These are phyloP conservation scores for Lactifluus rugatus DNA, from an alignment of 768 basidiomycete genomes.

Conservation along the genomic window DNA sequence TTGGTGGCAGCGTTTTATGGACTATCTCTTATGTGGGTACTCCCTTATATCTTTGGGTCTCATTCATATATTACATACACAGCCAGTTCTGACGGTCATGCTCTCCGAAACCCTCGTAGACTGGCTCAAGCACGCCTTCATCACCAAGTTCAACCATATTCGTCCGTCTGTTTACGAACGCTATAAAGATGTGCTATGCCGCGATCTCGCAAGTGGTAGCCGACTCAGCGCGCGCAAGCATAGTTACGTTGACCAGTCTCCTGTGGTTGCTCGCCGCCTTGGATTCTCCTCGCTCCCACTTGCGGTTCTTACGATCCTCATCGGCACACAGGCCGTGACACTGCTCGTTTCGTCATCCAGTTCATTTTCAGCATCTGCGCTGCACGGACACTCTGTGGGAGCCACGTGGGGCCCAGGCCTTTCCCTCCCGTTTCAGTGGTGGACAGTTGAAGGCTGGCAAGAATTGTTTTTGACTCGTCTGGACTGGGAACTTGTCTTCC, in stretches of 20 bases:
- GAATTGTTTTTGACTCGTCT: conserved; percentile 24
- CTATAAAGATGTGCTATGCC: conserved; percentile 90
- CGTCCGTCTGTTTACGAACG: conserved; percentile 91
- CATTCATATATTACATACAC: conserved; percentile 2
- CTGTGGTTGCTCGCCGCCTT: conserved; percentile 83
- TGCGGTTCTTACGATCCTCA: conserved; percentile 70
- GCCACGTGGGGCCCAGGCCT: conserved; percentile 23
- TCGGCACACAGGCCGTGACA: conserved; percentile 61
- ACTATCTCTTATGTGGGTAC: conserved; percentile 78
- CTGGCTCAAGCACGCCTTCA: conserved; percentile 99
- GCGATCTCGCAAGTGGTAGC: conserved; percentile 78
- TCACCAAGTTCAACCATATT: conserved; percentile 99
- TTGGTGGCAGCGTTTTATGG: conserved; percentile 68
- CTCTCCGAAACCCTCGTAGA: conserved; percentile 90
- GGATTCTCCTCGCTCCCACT: conserved; percentile 92
- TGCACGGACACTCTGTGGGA: conserved; percentile 19
- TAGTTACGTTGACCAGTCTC: conserved; percentile 90
- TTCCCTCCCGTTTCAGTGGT: conserved; percentile 37
- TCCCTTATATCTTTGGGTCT: not conserved
- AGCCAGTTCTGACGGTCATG: conserved; percentile 91
- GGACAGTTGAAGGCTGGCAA: conserved; percentile 23
- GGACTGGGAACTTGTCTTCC: conserved; percentile 39
- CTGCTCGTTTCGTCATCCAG: conserved; percentile 40
- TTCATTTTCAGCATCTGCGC: conserved; percentile 11
- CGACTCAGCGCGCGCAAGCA: conserved; percentile 70